A percentile compares a stretch with the other conserved stretches of the same genome.
Conservation (phyloP, 768 basidiomycete genomes). For the Suillus lakei region DNA sequence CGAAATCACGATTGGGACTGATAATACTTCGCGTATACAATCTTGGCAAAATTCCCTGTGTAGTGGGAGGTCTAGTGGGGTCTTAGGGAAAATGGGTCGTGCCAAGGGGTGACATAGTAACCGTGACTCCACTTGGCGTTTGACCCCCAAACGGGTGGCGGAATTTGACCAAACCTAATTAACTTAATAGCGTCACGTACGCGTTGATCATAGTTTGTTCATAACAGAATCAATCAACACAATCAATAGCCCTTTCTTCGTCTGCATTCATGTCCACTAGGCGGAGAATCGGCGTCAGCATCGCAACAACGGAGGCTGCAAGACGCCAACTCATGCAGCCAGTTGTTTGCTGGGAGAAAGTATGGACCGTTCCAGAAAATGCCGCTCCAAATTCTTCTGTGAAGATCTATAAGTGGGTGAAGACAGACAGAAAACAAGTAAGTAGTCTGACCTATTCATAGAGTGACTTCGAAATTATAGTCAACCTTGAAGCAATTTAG, state of each 20-base stretch:
- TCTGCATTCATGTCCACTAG: slow-evolving; percentile 62
- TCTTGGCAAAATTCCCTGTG: too few relatives aligned
- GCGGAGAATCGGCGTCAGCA: slow-evolving; percentile 77
- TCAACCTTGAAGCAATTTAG: slow-evolving; percentile 72
- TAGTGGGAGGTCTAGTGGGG: too few relatives aligned
- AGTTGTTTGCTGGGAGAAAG: slow-evolving; percentile 86
- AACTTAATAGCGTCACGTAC: neutral
- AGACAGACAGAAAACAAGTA: slow-evolving; percentile 80
- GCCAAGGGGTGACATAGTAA: too few relatives aligned
- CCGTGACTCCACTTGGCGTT: neutral
- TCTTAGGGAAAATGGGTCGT: too few relatives aligned
- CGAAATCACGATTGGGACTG: slow-evolving; percentile 56
- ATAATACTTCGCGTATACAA: too few relatives aligned
- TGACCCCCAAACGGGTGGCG: slow-evolving; percentile 1
- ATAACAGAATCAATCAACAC: neutral
- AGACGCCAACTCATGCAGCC: slow-evolving; percentile 88
- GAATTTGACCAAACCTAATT: neutral
- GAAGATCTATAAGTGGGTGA: slow-evolving; percentile 78
- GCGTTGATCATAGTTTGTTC: neutral
- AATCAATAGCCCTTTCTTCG: neutral
- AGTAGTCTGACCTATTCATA: slow-evolving; percentile 22
- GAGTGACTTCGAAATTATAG: slow-evolving; percentile 6
- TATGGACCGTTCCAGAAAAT: slow-evolving; percentile 66
- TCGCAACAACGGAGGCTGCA: slow-evolving; percentile 79
- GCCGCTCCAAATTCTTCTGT: slow-evolving; percentile 59